phyloP scores from a whole-genome alignment of 2,329 filamentous ascomycete genomes.

The Trichoderma atroviride region DNA sequence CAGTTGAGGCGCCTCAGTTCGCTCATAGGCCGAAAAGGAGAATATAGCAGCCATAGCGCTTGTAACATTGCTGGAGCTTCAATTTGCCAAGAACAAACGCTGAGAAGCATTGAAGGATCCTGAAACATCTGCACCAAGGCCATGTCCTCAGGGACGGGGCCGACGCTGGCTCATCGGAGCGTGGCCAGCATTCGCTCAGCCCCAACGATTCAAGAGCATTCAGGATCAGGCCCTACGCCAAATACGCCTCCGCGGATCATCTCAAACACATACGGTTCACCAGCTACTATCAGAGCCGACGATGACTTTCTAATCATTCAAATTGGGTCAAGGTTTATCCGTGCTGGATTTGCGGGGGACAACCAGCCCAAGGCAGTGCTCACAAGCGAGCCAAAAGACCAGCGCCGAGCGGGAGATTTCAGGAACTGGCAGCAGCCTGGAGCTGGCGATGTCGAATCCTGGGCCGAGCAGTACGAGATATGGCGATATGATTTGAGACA shows the following conservation, averaged over 20 bases:
- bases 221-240: conserved; percentile 49
- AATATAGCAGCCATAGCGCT: neutral
- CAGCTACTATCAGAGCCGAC: conserved; percentile 68
- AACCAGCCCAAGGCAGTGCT: conserved; percentile 71
- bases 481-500: conserved; percentile 76
- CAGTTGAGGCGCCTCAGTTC: conserved; percentile 2
- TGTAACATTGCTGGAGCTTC: neutral
- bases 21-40: neutral
- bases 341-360: conserved; percentile 86
- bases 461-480: conserved; percentile 70
- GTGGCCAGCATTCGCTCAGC: conserved; percentile 59
- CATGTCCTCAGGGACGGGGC: conserved; percentile 51
- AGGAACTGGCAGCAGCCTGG: conserved; percentile 64
- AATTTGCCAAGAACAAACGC: neutral
- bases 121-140: neutral
- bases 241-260: conserved; percentile 63
- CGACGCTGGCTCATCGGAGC: conserved; percentile 58
- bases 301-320: conserved; percentile 87
- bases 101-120: neutral
- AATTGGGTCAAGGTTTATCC: conserved; percentile 75
- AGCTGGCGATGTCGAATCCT: conserved; percentile 52
- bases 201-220: conserved; percentile 40
- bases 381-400: conserved; percentile 73
- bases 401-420: conserved; percentile 80
- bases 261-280: conserved; percentile 59